phyloP scores from a whole-genome alignment of 768 basidiomycete genomes.

The Tricholoma hemisulphureum region DNA sequence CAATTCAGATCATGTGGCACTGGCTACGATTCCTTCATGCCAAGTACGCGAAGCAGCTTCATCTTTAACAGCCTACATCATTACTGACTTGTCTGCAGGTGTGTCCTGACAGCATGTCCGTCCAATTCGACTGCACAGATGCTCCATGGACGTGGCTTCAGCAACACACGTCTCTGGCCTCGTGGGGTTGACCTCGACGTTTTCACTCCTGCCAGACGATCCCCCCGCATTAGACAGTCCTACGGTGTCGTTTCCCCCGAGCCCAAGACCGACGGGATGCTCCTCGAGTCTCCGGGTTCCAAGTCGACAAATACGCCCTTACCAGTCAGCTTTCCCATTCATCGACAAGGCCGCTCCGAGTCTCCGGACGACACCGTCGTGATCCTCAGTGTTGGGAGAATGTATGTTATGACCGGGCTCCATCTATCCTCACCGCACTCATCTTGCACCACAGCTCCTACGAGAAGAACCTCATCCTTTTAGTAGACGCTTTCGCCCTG shows the following conservation, averaged over 20 bases:
- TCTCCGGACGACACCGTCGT: neutral
- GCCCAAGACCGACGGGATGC: neutral
- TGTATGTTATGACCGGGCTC: neutral
- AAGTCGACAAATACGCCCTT: no score
- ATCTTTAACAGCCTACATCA: no score
- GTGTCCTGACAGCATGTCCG: neutral
- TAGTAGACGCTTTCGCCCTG: neutral
- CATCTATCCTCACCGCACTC: neutral
- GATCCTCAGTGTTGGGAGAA: neutral
- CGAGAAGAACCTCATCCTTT: neutral
- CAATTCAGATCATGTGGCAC: neutral
- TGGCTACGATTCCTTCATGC: neutral
- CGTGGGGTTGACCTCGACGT: neutral
- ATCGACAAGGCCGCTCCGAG: neutral
- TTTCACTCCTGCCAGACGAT: neutral
- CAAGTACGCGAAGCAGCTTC: neutral
- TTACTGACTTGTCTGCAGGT: neutral
- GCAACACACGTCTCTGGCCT: constrained; percentile 1
- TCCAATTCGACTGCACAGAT: neutral
- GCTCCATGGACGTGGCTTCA: neutral
- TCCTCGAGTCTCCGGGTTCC: neutral
- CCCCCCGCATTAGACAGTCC: neutral
- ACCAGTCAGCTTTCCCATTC: neutral
- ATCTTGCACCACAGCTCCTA: neutral
- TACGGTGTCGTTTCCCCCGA: neutral